phyloP scores from a whole-genome alignment of 805 yeast genomes.

The Wickerhamomyces bisporus region DNA sequence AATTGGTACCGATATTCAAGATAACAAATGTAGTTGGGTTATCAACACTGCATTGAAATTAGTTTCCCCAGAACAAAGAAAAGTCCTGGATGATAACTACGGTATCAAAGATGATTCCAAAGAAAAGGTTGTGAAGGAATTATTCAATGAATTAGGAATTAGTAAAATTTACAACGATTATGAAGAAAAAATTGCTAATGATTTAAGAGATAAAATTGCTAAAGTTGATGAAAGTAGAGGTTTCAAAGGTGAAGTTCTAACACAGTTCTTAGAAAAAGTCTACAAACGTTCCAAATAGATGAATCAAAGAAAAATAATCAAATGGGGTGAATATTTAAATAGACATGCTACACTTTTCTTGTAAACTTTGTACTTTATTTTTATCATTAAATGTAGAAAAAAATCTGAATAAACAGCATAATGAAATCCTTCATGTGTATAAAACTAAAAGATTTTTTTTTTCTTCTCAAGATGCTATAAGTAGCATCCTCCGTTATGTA shows the following conservation, averaged over 20 bases:
- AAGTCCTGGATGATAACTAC: slow-evolving; percentile 77
- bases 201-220: slow-evolving; percentile 61
- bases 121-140: slow-evolving; percentile 66
- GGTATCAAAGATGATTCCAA: slow-evolving; percentile 71
- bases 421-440: too few species aligned
- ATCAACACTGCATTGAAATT: slow-evolving; percentile 85
- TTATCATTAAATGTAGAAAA: not conserved
- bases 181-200: slow-evolving; percentile 71
- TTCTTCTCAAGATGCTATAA: too few species aligned
- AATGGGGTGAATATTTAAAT: too few species aligned
- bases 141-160: slow-evolving; percentile 71
- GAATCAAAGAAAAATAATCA: too few species aligned
- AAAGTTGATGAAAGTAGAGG: slow-evolving; percentile 85
- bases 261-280: slow-evolving; percentile 80
- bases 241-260: slow-evolving; percentile 82
- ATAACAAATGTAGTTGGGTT: slow-evolving; percentile 98
- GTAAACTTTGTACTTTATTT: not conserved
- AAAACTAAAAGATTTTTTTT: not conserved
- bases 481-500: not conserved
- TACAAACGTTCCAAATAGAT: slow-evolving; percentile 88
- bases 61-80: slow-evolving; percentile 77
- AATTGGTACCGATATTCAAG: slow-evolving; percentile 97
- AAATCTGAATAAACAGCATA: too few species aligned
- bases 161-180: slow-evolving; percentile 68
- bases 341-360: too few species aligned